Evolutionary conservation across 2,329 filamentous ascomycete species (phyloP).

Genomic region (Pseudogymnoascus sp.): DNA sequence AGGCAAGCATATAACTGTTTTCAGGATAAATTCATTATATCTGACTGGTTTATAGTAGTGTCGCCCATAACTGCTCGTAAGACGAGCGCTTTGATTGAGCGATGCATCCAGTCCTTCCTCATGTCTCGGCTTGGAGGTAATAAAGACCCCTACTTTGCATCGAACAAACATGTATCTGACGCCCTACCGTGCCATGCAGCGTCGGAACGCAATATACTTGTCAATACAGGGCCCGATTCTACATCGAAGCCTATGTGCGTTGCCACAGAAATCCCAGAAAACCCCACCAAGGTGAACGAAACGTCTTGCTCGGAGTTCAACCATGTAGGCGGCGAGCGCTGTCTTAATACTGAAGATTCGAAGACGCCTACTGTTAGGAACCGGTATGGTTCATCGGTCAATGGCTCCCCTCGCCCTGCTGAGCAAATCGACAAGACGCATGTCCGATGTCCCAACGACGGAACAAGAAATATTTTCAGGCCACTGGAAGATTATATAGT

Average conservation of each 20-base stretch:
- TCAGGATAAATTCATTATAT: neutral
- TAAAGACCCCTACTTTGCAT: conserved; percentile 24
- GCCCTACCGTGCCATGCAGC: neutral
- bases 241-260: too few species aligned
- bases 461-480: conserved; percentile 61
- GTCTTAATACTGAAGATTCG: neutral
- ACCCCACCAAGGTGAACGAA: neutral
- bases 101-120: conserved; percentile 44
- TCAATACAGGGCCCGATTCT: neutral
- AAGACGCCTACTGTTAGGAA: neutral
- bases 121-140: conserved; percentile 34
- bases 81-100: conserved; percentile 51
- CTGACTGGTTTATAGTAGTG: conserved; percentile 30
- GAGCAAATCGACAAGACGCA: neutral
- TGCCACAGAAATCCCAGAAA: neutral
- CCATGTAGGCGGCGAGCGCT: neutral
- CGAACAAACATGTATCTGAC: neutral
- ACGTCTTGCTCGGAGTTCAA: neutral
- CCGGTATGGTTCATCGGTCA: neutral
- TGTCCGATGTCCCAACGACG: conserved; percentile 18
- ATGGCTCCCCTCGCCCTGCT: neutral
- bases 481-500: conserved; percentile 72
- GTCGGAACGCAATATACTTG: neutral
- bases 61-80: conserved; percentile 52
- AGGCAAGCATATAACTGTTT: neutral